Conservation (phyloP, 2,329 filamentous ascomycete species). For the Mollisiaceae sp. region DNA sequence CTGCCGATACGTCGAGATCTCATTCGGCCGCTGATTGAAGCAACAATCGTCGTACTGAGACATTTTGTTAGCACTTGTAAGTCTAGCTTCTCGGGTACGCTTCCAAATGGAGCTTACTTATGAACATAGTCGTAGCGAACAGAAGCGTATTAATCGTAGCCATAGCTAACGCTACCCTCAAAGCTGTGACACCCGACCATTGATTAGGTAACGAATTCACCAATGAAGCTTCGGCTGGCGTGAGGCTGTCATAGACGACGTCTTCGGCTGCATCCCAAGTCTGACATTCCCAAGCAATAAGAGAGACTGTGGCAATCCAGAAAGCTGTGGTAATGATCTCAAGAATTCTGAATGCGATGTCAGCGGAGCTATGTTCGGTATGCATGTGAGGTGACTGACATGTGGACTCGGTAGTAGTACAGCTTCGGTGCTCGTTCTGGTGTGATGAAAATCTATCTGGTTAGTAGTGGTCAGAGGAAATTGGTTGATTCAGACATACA, state of each 20-base stretch:
- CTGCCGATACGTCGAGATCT: neutral
- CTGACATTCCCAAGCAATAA: conserved; percentile 24
- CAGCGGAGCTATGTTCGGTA: neutral
- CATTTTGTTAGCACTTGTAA: neutral
- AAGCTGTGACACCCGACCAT: conserved; percentile 14
- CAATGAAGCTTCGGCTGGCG: conserved; percentile 4
- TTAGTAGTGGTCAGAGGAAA: neutral
- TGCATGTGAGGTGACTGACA: conserved; percentile 9
- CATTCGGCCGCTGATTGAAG: neutral
- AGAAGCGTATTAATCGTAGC: conserved; percentile 9
- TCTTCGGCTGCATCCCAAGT: conserved; percentile 23
- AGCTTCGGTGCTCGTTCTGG: conserved; percentile 15
- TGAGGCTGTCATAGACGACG: conserved; percentile 12
- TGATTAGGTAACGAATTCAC: conserved; percentile 20
- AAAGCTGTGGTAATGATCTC: conserved; percentile 17
- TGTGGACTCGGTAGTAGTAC: conserved; percentile 21
- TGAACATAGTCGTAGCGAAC: conserved; percentile 17
- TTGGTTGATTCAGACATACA: neutral
- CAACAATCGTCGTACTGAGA: conserved; percentile 13
- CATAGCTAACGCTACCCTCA: conserved; percentile 18
- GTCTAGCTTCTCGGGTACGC: too few species aligned
- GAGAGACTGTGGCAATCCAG: conserved; percentile 21
- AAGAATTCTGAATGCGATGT: conserved; percentile 9
- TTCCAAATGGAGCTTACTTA: neutral
- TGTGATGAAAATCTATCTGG: conserved; percentile 18